Base-by-base conservation (phyloP, 768 basidiomycete species). In the Podaxis pistillaris region DNA sequence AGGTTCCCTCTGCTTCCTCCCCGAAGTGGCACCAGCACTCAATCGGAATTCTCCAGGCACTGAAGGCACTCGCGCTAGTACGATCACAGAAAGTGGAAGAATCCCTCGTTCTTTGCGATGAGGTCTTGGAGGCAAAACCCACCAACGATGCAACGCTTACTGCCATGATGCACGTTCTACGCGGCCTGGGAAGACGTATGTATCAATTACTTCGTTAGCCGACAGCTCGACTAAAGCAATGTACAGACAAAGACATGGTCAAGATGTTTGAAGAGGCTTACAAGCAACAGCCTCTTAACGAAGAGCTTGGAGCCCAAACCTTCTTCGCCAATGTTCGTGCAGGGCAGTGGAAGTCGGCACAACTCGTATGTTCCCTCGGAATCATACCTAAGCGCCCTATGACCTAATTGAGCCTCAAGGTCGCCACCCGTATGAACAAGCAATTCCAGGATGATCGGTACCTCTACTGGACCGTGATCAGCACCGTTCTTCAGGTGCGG, bases 1-100 rank as follows among this genome's bases (percentile, higher is more conserved):
- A 91, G 81, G 93, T 85, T 19, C 62, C 41, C 70, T 61, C 22
- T 40, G 36, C 38, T 24, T 36, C 41, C 4, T 24, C n/a, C 37
- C 56, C 41, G 51, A 46, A 52, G 67, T 69, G 37, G 66, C 64
- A 41, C 44, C 26, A 47, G 52, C 33, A 62, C 54, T 52, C 13
- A 59, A 54, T 62, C 41, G 38, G 58, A 17, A 50, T 49, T 41
- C 51, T 38, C 49, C 69, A 94, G 92, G 83, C 93, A 63, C 76
- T 94, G 64, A 94, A 94, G 78, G 87, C 90, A 47, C 84, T 94
- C 60, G 93, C 93, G 4, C 83, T 94, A 3, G 86, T 92, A 56
- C 89, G 93, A 60, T 86, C 86, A 9, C 90, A 92, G 76, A 94
- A 94, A 74, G 85, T 92, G 28, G 93, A 94, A 67, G 93, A 94